phyloP scores from a whole-genome alignment of 1,284 basidiomycete species.

The Fomitopsis palustris region DNA sequence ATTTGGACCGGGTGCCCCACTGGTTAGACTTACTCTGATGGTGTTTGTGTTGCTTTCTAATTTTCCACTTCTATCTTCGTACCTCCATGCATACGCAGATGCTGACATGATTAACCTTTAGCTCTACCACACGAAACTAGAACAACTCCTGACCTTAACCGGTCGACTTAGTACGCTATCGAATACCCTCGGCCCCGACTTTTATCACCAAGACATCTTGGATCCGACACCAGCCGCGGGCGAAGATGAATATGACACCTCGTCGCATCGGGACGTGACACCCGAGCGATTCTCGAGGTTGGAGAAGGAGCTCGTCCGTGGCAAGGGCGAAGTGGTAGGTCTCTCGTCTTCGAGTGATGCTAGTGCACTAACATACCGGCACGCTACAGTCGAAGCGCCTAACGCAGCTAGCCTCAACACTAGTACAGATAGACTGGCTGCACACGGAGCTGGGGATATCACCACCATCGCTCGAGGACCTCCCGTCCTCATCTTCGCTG shows the following conservation, averaged over 20 bases:
- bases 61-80: too few relatives aligned
- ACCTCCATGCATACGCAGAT: too few relatives aligned
- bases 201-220: conserved; percentile 55
- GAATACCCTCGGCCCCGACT: conserved; percentile 58
- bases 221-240: conserved; percentile 40
- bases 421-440: conserved; percentile 77
- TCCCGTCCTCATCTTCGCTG: conserved; percentile 38
- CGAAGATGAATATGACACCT: conserved; percentile 38
- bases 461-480: conserved; percentile 48
- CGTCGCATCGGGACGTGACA: conserved; percentile 61
- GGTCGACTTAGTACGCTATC: conserved; percentile 57
- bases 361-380: background rate
- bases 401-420: conserved; percentile 54
- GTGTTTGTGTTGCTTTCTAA: too few relatives aligned
- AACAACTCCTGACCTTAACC: conserved; percentile 65
- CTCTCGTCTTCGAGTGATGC: background rate
- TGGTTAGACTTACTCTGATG: too few relatives aligned
- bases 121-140: conserved; percentile 77
- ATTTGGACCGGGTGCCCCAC: too few relatives aligned
- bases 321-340: conserved; percentile 77
- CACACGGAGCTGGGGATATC: conserved; percentile 72
- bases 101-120: conserved; percentile 20
- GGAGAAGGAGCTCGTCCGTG: conserved; percentile 77
- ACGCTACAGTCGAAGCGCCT: conserved; percentile 58
- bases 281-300: conserved; percentile 73